Conservation (phyloP, 2,329 filamentous ascomycete species). For the Corynespora cassiicola region DNA sequence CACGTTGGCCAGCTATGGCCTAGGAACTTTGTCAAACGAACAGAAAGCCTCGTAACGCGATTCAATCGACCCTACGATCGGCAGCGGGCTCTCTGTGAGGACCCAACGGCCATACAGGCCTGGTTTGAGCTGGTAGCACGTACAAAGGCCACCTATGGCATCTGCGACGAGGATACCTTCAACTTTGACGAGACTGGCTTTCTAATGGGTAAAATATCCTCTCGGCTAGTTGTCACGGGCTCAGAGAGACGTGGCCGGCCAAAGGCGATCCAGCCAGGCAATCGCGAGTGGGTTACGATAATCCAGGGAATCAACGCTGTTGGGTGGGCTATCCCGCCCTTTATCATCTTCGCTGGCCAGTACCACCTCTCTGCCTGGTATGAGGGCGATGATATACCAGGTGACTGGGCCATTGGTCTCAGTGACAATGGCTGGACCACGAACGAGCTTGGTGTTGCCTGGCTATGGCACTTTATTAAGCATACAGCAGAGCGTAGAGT, state of each 20-base stretch:
- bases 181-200: slow-evolving; percentile 23
- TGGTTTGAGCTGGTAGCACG: slow-evolving; percentile 13
- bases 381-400: background rate
- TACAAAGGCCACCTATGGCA: slow-evolving; percentile 14
- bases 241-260: slow-evolving; percentile 7
- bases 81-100: slow-evolving; percentile 19
- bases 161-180: slow-evolving; percentile 14
- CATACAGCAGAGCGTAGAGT: slow-evolving; percentile 26
- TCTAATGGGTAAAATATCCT: slow-evolving; percentile 15
- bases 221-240: slow-evolving; percentile 11
- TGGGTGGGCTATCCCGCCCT: slow-evolving; percentile 10
- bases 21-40: slow-evolving; percentile 32
- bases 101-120: slow-evolving; percentile 12
- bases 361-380: slow-evolving; percentile 13
- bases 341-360: slow-evolving; percentile 9
- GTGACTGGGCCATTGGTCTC: slow-evolving; percentile 7
- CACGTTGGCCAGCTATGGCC: slow-evolving; percentile 29
- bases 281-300: slow-evolving; percentile 10
- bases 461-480: slow-evolving; percentile 44
- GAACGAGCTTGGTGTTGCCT: slow-evolving; percentile 34
- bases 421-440: slow-evolving; percentile 39
- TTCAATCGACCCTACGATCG: slow-evolving; percentile 15
- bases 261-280: slow-evolving; percentile 8
- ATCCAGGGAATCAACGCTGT: slow-evolving; percentile 10
- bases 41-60: slow-evolving; percentile 6